Evolutionary conservation across 2,329 filamentous ascomycete genomes (phyloP), one percentile per base, ranked within the genome.

Genomic region (Mollisiaceae sp.): DNA sequence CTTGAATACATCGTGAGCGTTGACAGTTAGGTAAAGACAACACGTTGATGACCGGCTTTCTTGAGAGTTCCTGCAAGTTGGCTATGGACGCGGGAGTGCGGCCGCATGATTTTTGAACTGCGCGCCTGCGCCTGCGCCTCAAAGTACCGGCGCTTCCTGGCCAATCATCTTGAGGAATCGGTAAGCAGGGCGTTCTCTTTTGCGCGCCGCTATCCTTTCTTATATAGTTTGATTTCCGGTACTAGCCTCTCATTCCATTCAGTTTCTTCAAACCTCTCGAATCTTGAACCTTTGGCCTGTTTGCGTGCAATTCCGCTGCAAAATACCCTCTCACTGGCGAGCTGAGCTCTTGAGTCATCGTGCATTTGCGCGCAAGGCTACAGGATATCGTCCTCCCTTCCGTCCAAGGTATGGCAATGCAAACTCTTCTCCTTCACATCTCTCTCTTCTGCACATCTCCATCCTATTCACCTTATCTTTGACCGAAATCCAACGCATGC

Each of bases 331-430:
- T 50, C 47, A 22, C 52, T 27, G 52, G 39, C 60, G 54, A 50
- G 52, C 54, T 50, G 39, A 58, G 6, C 56, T 39, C n/a, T 50
- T 50, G 50, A 54, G 50, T 67, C 65, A 65, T 54, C 63, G 39
- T 65, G 64, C 67, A 69, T 64, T 60, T 56, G 41, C 50, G 22
- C 41, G 47, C 65, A 65, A 67, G 66, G 67, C 66, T 70, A 58
- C 60, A 64, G 61, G 39, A 36, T 67, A 32, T 39, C 43, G 59
- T 36, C 32, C 39, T 52, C 38, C 62, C n/a, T 32, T 52, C 61
- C 62, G 50, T 15, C 41, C 55, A 50, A 60, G 65, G 63, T 67
- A 64, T 57, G 57, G n/a, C 41, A 57, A 50, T 59, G 15, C 20
- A 56, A 18, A 56, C 6, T 60, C 22, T 55, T 41, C 43, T 61